Percentiles rank a stretch among this genome's conserved stretches.
phyloP scores from a whole-genome alignment of 2,329 filamentous ascomycete genomes.

The Fusarium buharicum region DNA sequence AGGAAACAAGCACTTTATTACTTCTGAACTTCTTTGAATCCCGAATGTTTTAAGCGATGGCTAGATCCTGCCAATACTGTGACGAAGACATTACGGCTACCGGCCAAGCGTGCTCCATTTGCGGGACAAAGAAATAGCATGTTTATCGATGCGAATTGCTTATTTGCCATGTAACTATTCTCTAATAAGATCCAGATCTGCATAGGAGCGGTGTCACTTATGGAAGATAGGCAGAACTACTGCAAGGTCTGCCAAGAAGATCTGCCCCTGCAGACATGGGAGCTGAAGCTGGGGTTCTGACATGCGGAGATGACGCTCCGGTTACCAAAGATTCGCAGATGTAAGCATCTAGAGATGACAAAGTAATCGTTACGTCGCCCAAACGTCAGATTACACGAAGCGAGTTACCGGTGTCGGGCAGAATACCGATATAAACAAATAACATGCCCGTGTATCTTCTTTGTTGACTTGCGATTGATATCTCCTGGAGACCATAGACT shows the following conservation, averaged over 20 bases:
- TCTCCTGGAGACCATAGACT: not conserved
- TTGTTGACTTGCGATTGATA: not conserved
- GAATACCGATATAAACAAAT: not conserved
- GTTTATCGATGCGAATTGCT: no score
- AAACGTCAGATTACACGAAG: conserved; percentile 14
- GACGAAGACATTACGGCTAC: no score
- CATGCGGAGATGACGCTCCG: conserved; percentile 11
- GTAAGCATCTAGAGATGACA: not conserved
- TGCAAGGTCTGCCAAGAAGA: not conserved
- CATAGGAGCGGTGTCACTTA: no score
- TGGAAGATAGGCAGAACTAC: no score
- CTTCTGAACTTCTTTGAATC: no score
- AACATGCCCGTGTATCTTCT: not conserved
- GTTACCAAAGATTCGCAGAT: not conserved
- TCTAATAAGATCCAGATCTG: no score
- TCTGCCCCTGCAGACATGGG: not conserved
- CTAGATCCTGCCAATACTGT: no score
- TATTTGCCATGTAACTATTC: no score
- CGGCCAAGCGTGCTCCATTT: no score
- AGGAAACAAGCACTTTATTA: no score
- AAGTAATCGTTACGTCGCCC: conserved; percentile 24
- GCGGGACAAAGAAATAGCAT: no score
- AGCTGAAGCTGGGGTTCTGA: not conserved
- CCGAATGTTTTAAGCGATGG: no score
- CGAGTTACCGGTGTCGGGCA: not conserved